These are phyloP conservation scores for Suhomyces terraborum DNA, from an alignment of 1,139 yeast species.

Conservation along the genomic window DNA sequence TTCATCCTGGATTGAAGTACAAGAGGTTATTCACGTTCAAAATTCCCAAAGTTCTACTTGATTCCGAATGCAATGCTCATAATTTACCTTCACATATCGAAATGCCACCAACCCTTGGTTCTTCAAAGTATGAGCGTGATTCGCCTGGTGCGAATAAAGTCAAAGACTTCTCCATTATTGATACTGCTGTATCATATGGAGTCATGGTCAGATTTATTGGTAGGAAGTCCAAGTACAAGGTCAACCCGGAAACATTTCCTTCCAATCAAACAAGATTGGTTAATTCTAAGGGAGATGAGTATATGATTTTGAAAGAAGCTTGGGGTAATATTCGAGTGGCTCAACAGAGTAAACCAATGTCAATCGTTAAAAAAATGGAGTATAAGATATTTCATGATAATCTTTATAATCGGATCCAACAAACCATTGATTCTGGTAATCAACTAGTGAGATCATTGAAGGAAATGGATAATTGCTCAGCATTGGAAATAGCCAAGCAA, in stretches of 20 bases:
- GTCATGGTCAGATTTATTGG: slow-evolving; percentile 28
- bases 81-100: slow-evolving; percentile 22
- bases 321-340: slow-evolving; percentile 34
- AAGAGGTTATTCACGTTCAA: slow-evolving; percentile 27
- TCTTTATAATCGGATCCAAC: slow-evolving; percentile 31
- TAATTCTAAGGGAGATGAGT: slow-evolving; percentile 45
- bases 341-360: slow-evolving; percentile 22
- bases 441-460: slow-evolving; percentile 24
- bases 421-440: slow-evolving; percentile 29
- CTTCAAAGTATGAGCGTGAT: background rate
- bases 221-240: slow-evolving; percentile 26
- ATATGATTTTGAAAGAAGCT: slow-evolving; percentile 40
- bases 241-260: slow-evolving; percentile 20
- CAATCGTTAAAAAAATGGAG: slow-evolving; percentile 20
- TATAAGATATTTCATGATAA: slow-evolving; percentile 28
- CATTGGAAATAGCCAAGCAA: slow-evolving; percentile 19
- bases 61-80: slow-evolving; percentile 26
- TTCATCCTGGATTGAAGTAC: slow-evolving; percentile 16
- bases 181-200: slow-evolving; percentile 21
- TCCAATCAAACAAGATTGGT: slow-evolving; percentile 30
- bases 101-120: slow-evolving; percentile 27
- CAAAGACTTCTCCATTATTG: slow-evolving; percentile 22
- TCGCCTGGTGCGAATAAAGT: slow-evolving; percentile 6
- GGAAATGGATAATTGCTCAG: slow-evolving; percentile 16
- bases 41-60: slow-evolving; percentile 25